phyloP scores from a whole-genome alignment of 1,284 basidiomycete genomes.

The Hemileia vastatrix region DNA sequence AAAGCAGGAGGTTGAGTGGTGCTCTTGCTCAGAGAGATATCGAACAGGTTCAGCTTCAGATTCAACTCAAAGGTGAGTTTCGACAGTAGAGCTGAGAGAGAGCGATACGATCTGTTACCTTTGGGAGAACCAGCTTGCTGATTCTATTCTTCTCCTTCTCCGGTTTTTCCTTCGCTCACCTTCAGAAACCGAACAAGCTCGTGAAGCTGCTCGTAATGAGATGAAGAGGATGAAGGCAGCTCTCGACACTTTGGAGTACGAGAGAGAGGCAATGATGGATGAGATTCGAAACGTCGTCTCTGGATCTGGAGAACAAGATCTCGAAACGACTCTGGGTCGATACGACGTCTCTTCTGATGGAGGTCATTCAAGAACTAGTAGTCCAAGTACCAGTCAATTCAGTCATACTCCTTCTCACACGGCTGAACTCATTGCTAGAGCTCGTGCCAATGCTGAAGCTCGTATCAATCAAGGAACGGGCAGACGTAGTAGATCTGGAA shows the following conservation, averaged over 20 bases:
- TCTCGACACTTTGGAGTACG: constrained; percentile 31
- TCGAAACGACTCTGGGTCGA: background rate
- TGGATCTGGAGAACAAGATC: background rate
- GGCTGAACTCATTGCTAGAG: constrained; percentile 32
- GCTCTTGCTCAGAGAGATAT: no score
- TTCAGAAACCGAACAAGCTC: constrained; percentile 35
- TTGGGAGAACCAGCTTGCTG: background rate
- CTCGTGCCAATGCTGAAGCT: constrained; percentile 35
- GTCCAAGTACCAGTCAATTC: constrained; percentile 10
- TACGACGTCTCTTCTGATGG: background rate
- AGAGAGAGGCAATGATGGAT: constrained; percentile 40
- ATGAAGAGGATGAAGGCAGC: constrained; percentile 33
- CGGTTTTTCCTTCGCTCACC: background rate
- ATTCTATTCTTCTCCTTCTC: constrained; percentile 1
- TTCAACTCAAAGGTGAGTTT: no score
- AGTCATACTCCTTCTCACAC: constrained; percentile 25
- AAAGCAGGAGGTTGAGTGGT: constrained; percentile 70
- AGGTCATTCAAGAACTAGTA: constrained; percentile 11
- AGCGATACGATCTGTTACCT: background rate
- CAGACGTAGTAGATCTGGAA: background rate
- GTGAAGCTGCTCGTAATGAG: constrained; percentile 35
- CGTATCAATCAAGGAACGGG: constrained; percentile 24
- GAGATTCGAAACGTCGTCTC: constrained; percentile 37
- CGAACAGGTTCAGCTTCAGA: no score
- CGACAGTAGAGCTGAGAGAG: background rate